A percentile compares a stretch with the other conserved stretches of the same genome.
Conservation (phyloP, 768 basidiomycete genomes). For the Amanita pallidorosea region DNA sequence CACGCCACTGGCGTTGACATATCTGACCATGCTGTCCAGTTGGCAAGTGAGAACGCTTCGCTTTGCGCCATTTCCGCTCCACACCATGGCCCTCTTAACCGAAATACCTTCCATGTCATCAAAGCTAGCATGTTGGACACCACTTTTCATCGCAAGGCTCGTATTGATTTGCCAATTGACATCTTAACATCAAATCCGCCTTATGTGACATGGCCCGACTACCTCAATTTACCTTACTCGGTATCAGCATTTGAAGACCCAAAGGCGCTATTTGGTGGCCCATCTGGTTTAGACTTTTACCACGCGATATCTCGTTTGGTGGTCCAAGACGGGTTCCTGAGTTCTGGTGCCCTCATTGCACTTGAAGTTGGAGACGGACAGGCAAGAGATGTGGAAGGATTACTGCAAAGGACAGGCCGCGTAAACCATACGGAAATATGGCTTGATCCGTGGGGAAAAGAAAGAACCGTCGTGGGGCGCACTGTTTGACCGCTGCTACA, state of each 20-base stretch:
- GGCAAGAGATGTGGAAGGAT: conserved; percentile 45
- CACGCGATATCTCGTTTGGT: conserved; percentile 58
- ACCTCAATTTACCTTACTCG: conserved; percentile 47
- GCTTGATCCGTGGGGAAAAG: conserved; percentile 71
- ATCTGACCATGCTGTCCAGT: conserved; percentile 43
- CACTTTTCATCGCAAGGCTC: conserved; percentile 25
- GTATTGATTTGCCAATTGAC: conserved; percentile 47
- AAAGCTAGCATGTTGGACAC: conserved; percentile 34
- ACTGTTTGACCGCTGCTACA: neutral
- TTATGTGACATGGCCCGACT: conserved; percentile 68
- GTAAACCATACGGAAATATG: conserved; percentile 52
- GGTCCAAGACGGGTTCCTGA: conserved; percentile 38
- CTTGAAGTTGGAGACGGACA: conserved; percentile 77
- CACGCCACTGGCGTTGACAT: conserved; percentile 60
- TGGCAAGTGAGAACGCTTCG: conserved; percentile 39
- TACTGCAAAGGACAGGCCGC: conserved; percentile 39
- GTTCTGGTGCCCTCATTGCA: conserved; percentile 44
- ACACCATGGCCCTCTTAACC: conserved; percentile 11
- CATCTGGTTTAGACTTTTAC: conserved; percentile 53
- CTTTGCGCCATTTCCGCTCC: conserved; percentile 25
- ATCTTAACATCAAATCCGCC: conserved; percentile 81
- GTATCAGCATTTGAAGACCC: conserved; percentile 77
- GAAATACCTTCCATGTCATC: conserved; percentile 30
- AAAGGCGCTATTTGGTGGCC: conserved; percentile 71
- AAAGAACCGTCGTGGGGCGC: conserved; percentile 42